phyloP scores from a whole-genome alignment of 176 grass and related monocot species.

The Cenchrus americanus region DNA sequence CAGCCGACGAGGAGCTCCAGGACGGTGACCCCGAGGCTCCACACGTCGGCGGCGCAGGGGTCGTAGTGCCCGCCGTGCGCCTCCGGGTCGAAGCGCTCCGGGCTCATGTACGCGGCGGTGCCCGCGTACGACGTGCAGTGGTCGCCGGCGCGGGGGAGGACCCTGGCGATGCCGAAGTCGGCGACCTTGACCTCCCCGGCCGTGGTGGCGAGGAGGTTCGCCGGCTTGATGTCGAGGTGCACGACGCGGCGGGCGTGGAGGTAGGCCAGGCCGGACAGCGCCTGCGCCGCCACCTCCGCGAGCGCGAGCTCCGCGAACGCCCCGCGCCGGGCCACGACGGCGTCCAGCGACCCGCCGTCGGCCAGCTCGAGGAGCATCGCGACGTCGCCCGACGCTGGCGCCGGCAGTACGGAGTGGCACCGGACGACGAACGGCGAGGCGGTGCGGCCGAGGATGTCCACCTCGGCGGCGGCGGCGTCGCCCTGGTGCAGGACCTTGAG shows the following conservation, averaged over 20 bases:
- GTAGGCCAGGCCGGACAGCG: slow-evolving; percentile 43
- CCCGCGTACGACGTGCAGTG: slow-evolving; percentile 48
- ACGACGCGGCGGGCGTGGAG: slow-evolving; percentile 52
- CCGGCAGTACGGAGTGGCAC: slow-evolving; percentile 50
- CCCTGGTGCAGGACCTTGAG: slow-evolving; percentile 52
- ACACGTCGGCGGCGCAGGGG: slow-evolving; percentile 57
- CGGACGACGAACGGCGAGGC: slow-evolving; percentile 52
- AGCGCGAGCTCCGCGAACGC: slow-evolving; percentile 57
- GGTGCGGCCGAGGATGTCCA: slow-evolving; percentile 31
- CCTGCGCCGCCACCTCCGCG: slow-evolving; percentile 54
- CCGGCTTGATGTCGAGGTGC: slow-evolving; percentile 59
- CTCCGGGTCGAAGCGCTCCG: slow-evolving; percentile 65
- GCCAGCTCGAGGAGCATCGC: slow-evolving; percentile 59
- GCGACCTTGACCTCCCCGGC: slow-evolving; percentile 57
- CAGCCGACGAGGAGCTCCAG: slow-evolving; percentile 53
- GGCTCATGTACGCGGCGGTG: slow-evolving; percentile 67
- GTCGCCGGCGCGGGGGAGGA: slow-evolving; percentile 44
- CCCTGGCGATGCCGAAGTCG: slow-evolving; percentile 58
- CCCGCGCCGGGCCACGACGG: not conserved
- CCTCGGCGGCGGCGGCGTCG: slow-evolving; percentile 31
- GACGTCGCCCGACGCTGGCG: slow-evolving; percentile 11
- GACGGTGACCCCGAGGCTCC: slow-evolving; percentile 53
- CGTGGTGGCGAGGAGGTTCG: slow-evolving; percentile 44
- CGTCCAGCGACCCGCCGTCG: slow-evolving; percentile 52
- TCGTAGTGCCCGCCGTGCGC: slow-evolving; percentile 47